Percentiles rank a stretch among this genome's conserved stretches.
phyloP scores from a whole-genome alignment of 306 rosid species.

The Fagus sylvatica region DNA sequence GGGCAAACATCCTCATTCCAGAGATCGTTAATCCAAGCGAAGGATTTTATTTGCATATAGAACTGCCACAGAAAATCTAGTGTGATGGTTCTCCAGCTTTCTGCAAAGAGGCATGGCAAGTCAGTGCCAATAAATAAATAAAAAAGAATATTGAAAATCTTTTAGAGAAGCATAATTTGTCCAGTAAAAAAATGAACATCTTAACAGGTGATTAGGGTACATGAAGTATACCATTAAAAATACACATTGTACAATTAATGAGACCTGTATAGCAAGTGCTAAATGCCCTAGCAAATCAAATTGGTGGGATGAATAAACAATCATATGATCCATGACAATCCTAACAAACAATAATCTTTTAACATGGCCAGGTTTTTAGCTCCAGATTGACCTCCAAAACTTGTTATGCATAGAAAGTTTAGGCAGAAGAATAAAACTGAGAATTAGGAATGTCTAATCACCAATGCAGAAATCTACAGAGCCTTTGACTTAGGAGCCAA shows the following conservation, averaged over 20 bases:
- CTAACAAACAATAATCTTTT: background rate
- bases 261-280: background rate
- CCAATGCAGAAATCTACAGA: background rate
- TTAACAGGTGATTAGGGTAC: background rate
- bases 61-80: slow-evolving; percentile 24
- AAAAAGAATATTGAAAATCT: background rate
- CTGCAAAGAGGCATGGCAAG: slow-evolving; percentile 40
- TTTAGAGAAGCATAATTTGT: slow-evolving; percentile 1
- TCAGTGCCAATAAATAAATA: background rate
- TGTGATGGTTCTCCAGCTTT: slow-evolving; percentile 42
- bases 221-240: slow-evolving; percentile 1
- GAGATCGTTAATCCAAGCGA: background rate
- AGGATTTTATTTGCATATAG: slow-evolving; percentile 11
- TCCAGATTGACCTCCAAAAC: background rate
- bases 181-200: background rate
- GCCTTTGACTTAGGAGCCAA: background rate
- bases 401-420: background rate
- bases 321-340: background rate
- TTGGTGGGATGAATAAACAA: background rate
- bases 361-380: background rate
- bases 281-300: background rate
- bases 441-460: background rate
- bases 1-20: background rate
- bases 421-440: background rate
- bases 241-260: background rate